phyloP scores from a whole-genome alignment of 2,329 filamentous ascomycete species.

The Didymella lethalis region DNA sequence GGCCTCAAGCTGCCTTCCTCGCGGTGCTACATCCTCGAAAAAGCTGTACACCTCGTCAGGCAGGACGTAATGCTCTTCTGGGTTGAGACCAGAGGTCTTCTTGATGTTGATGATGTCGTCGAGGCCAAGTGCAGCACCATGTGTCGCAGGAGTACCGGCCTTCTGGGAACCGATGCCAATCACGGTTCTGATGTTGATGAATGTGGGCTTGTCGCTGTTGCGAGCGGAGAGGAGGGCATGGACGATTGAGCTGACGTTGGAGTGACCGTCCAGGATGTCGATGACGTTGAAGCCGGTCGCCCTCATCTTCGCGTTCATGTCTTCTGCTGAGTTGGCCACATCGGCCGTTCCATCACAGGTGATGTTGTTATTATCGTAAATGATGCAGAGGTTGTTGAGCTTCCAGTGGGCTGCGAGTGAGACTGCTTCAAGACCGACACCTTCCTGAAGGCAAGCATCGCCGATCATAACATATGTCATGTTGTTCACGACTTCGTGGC shows the following conservation, averaged over 20 bases:
- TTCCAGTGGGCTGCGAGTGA: constrained; percentile 52
- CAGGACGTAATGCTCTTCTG: neutral
- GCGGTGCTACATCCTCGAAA: neutral
- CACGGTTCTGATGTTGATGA: constrained; percentile 65
- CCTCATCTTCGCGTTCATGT: constrained; percentile 58
- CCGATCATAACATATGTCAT: constrained; percentile 65
- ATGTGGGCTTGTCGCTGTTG: constrained; percentile 59
- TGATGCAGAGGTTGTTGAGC: constrained; percentile 64
- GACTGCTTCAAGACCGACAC: constrained; percentile 14
- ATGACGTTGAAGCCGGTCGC: neutral
- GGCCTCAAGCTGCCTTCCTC: neutral
- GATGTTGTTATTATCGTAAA: constrained; percentile 68
- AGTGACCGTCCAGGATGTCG: neutral
- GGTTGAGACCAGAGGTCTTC: neutral
- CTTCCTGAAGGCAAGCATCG: constrained; percentile 61
- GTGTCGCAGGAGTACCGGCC: constrained; percentile 9
- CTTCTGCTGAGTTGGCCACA: constrained; percentile 48
- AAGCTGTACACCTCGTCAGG: neutral
- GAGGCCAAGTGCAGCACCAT: neutral
- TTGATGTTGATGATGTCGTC: neutral
- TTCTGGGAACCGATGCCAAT: constrained; percentile 59
- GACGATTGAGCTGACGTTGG: constrained; percentile 33
- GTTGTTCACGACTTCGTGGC: constrained; percentile 59
- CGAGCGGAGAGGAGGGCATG: constrained; percentile 56
- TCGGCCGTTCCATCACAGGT: constrained; percentile 63